A percentile compares a stretch with the other conserved stretches of the same genome.
phyloP scores from a whole-genome alignment of 1,284 basidiomycete species.

The Schizophyllum commune region DNA sequence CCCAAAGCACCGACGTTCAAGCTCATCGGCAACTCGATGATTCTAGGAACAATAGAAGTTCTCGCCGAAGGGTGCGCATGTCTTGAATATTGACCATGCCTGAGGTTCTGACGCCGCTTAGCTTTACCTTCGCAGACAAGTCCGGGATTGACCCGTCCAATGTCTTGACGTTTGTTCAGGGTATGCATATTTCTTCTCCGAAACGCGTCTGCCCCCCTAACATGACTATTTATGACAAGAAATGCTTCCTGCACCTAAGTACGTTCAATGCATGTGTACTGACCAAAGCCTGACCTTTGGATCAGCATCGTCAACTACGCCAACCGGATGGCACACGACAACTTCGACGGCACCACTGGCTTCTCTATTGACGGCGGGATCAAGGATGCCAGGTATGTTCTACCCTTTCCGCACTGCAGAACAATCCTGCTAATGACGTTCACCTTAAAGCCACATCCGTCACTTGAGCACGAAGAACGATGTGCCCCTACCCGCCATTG shows the following conservation, averaged over 20 bases:
- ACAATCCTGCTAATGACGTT: conserved; percentile 2
- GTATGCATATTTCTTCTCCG: conserved; percentile 22
- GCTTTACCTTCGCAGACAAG: conserved; percentile 80
- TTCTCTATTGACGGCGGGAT: conserved; percentile 88
- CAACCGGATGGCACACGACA: conserved; percentile 60
- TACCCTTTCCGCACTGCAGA: not conserved
- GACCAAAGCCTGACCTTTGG: conserved; percentile 2
- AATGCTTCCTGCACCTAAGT: conserved; percentile 54
- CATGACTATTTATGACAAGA: conserved; percentile 27
- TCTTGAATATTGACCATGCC: not conserved
- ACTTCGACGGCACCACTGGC: conserved; percentile 73
- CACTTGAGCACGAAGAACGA: conserved; percentile 55
- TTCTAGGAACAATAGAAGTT: conserved; percentile 68
- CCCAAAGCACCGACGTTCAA: conserved; percentile 67
- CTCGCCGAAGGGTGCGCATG: conserved; percentile 49
- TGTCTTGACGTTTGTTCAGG: conserved; percentile 53
- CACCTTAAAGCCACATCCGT: conserved; percentile 48
- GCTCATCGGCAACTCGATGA: conserved; percentile 68
- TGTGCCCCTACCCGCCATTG: conserved; percentile 76
- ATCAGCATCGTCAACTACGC: conserved; percentile 51
- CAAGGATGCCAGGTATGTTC: conserved; percentile 57
- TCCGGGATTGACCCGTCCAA: conserved; percentile 67
- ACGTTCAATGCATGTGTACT: conserved; percentile 12
- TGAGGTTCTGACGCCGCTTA: not conserved
- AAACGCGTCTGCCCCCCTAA: conserved; percentile 13